A percentile compares a stretch with the other conserved stretches of the same genome.
Conservation (phyloP, 2,329 filamentous ascomycete genomes). For the Penicillium sp. region DNA sequence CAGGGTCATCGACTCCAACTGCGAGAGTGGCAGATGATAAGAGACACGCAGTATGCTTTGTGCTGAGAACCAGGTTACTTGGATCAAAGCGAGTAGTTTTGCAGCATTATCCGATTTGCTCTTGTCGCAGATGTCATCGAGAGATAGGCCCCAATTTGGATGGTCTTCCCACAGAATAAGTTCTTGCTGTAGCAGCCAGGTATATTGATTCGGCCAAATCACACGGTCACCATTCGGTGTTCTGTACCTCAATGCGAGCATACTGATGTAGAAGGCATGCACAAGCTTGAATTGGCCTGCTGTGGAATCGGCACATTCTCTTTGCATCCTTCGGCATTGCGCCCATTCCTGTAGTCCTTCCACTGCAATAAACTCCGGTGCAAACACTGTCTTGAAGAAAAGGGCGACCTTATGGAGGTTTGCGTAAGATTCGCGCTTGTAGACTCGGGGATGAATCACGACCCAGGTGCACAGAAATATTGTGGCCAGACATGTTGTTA, state of each 20-base stretch:
- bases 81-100: not conserved
- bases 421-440: not conserved
- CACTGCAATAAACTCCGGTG: not conserved
- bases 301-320: not conserved
- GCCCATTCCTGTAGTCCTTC: not conserved
- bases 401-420: not conserved
- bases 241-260: not conserved
- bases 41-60: not conserved
- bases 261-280: not conserved
- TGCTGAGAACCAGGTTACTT: not conserved
- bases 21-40: not conserved
- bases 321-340: not conserved
- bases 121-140: not conserved
- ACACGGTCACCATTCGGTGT: not conserved
- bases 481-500: not conserved
- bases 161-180: not conserved
- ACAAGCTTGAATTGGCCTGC: not conserved
- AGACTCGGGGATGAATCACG: not conserved
- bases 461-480: not conserved
- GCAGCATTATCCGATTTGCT: not conserved
- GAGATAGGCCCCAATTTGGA: not conserved
- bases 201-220: not conserved
- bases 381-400: not conserved
- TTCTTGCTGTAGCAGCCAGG: not conserved
- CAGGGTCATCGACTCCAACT: not conserved